Percentiles rank a stretch among this genome's conserved stretches.
Conservation (phyloP, 192 early-diverging fungal species). For the Spinellus fusiger region DNA sequence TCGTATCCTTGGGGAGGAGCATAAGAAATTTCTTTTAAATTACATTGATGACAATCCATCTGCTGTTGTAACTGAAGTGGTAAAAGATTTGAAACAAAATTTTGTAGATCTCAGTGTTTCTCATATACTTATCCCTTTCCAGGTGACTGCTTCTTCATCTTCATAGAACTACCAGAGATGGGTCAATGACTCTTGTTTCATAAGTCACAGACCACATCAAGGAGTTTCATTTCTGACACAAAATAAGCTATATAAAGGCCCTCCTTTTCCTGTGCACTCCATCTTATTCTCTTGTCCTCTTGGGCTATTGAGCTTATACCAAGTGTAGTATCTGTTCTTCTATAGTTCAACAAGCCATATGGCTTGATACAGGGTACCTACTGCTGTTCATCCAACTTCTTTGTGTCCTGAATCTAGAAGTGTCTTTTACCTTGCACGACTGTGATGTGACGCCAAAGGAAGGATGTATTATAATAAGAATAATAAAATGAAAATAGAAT, state of each 20-base stretch:
- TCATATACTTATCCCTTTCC: too few relatives aligned
- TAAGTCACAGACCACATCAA: too few relatives aligned
- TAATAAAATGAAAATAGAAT: constrained; percentile 7
- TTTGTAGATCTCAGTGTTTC: constrained; percentile 8
- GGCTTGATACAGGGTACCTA: constrained; percentile 38
- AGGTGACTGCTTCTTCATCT: too few relatives aligned
- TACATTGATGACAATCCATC: constrained; percentile 17
- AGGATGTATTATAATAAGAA: constrained; percentile 4
- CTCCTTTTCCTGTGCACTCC: constrained; percentile 45
- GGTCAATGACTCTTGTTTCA: too few relatives aligned
- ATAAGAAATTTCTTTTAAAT: constrained; percentile 14
- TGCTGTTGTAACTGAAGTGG: constrained; percentile 7
- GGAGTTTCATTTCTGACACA: background rate
- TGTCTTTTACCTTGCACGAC: constrained; percentile 64
- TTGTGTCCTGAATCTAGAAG: constrained; percentile 33
- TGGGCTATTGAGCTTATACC: constrained; percentile 83
- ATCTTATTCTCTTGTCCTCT: constrained; percentile 55
- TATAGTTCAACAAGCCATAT: constrained; percentile 65
- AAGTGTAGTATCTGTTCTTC: constrained; percentile 91
- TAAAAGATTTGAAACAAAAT: background rate
- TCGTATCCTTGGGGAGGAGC: constrained; percentile 18
- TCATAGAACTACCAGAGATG: too few relatives aligned
- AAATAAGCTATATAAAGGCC: constrained; percentile 29
- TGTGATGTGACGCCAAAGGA: constrained; percentile 51
- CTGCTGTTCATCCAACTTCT: constrained; percentile 63